Base-by-base conservation (phyloP, 2,329 filamentous ascomycete species). In the Chaetomium sp. region DNA sequence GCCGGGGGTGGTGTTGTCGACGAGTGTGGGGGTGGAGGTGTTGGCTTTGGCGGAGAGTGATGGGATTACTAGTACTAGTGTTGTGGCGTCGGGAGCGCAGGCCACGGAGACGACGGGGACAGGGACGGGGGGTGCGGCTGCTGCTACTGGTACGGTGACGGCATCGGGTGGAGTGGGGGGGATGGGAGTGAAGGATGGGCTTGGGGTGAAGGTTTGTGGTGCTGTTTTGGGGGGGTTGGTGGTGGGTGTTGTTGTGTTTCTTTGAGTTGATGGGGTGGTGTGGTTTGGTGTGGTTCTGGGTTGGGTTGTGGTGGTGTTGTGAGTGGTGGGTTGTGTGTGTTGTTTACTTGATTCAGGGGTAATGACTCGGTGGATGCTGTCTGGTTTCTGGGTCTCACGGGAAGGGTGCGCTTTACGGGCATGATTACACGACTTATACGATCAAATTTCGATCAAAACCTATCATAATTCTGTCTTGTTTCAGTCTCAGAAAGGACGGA, bases 11-110 rank as follows among this genome's bases (percentile, higher is more conserved):
- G 52, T 44, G 27, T 32, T 66, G 19, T 50, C 62, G n/a, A 67
- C 69, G 6, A 60, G 58, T 6, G 63, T 68, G 6, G 67, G 61
- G 4, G 7, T 66, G 10, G 68, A 61, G 4, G 63, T 62, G 6
- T 62, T 71, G 19, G 68, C 65, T 4, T 59, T 66, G 61, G 69
- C 68, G 0, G 67, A 64, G 2, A 69, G 64, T 33, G 69, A 68
- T 27, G 57, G 61, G 10, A 51, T 61, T 32, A 71, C 69, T 12
- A 66, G 61, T 40, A 68, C 66, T n/a, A 66, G 66, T 2, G 65
- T 69, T 3, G 46, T 70, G 14, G 52, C 19, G 19, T 27, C 19
- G 19, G 19, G 19, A 27, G 19, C 19, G 2, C 19, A 52, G 1
- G 56, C 55, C 38, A 52, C 52, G 1, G 59, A 56, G 45, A 47